Evolutionary conservation across 306 rosid genomes (phyloP).

Genomic region (Leucaena leucocephala): DNA sequence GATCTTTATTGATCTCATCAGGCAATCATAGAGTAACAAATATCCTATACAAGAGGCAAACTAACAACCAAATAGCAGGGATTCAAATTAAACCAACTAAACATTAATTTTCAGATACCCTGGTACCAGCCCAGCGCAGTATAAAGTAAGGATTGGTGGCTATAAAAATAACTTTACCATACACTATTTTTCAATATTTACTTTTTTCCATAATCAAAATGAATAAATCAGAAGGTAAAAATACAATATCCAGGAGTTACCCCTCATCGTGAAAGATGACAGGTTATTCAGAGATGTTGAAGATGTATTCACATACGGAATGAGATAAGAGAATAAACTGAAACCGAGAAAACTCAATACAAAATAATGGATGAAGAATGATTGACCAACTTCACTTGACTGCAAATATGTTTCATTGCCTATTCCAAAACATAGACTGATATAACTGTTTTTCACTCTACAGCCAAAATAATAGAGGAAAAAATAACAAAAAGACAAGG

Average conservation of each 20-base stretch:
- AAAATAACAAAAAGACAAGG: constrained; percentile 24
- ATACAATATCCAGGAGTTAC: not conserved
- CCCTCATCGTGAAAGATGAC: constrained; percentile 21
- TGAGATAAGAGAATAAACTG: not conserved
- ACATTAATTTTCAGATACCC: constrained; percentile 26
- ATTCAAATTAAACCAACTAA: constrained; percentile 41
- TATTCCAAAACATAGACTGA: constrained; percentile 46
- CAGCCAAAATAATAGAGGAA: constrained; percentile 46
- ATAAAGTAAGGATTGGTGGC: constrained; percentile 9
- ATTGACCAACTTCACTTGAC: constrained; percentile 34
- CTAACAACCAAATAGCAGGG: constrained; percentile 11
- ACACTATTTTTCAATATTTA: not conserved
- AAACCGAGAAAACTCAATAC: not conserved
- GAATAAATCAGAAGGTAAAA: not conserved
- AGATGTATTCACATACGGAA: not conserved
- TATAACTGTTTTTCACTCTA: constrained; percentile 48
- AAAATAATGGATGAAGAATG: constrained; percentile 17
- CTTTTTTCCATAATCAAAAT: not conserved
- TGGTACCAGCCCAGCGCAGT: constrained; percentile 7
- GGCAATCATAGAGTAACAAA: constrained; percentile 82
- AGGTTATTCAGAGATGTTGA: not conserved
- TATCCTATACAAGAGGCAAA: constrained; percentile 49
- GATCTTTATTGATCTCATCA: constrained; percentile 69
- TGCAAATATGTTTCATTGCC: constrained; percentile 51
- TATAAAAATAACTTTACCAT: not conserved